A percentile compares a stretch with the other conserved stretches of the same genome.
Evolutionary conservation across 176 grass and related monocot species (phyloP).

Genomic region (Oryza nivara): DNA sequence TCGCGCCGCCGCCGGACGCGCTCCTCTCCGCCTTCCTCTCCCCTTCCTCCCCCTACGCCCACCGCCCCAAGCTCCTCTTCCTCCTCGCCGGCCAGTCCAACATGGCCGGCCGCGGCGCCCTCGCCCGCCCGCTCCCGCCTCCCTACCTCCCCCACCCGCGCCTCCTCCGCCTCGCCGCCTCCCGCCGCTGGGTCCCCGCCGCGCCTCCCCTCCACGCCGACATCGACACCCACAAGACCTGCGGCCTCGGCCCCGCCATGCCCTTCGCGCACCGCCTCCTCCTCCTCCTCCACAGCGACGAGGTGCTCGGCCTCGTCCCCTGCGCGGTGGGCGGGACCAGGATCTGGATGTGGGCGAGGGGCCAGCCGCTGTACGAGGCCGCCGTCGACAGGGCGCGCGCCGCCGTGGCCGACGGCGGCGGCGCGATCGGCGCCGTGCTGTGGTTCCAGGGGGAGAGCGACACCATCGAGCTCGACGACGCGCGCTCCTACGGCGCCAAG

Average conservation of each 20-base stretch:
- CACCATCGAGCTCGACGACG: conserved; percentile 65
- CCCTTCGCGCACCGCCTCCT: conserved; percentile 69
- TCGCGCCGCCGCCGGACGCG: conserved; percentile 19
- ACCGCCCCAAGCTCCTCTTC: conserved; percentile 63
- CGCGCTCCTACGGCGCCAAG: conserved; percentile 55
- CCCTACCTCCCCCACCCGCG: conserved; percentile 58
- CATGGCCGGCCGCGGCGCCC: conserved; percentile 88
- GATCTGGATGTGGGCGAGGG: conserved; percentile 79
- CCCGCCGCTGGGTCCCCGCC: conserved; percentile 61
- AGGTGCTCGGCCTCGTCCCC: conserved; percentile 76
- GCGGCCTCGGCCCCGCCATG: conserved; percentile 87
- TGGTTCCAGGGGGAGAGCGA: conserved; percentile 99
- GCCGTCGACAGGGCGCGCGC: conserved; percentile 64
- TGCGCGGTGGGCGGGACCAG: conserved; percentile 82
- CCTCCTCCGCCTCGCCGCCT: conserved; percentile 62
- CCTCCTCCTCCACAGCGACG: conserved; percentile 7
- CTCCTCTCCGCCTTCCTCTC: neutral
- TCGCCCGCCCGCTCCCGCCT: neutral
- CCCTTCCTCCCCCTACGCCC: conserved; percentile 45
- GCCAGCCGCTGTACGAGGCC: conserved; percentile 60
- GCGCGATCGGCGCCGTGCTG: conserved; percentile 66
- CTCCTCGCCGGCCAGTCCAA: conserved; percentile 91
- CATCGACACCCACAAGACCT: conserved; percentile 81
- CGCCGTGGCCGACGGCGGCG: conserved; percentile 46
- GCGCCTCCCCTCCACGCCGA: conserved; percentile 82